Evolutionary conservation across 2,329 filamentous ascomycete species (phyloP).

Genomic region (Pestalotiopsis sp.): DNA sequence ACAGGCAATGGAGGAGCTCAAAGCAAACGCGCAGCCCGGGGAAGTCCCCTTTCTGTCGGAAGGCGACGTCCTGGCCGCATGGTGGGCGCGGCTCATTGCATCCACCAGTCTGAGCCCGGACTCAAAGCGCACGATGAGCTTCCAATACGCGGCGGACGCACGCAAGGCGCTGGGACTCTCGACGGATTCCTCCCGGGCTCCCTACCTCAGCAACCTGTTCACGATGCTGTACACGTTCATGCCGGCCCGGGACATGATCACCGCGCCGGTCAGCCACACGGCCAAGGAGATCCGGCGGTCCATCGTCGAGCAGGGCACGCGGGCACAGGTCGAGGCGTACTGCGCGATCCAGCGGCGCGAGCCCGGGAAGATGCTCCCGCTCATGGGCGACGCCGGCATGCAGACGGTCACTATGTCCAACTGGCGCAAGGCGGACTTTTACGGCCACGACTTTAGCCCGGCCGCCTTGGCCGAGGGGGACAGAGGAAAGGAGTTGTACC

Average conservation of each 20-base stretch:
- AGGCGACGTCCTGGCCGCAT: conserved; percentile 40
- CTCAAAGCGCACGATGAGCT: not conserved
- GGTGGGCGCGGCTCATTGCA: conserved; percentile 34
- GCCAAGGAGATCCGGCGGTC: conserved; percentile 32
- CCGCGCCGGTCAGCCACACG: conserved; percentile 20
- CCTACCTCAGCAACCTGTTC: conserved; percentile 25
- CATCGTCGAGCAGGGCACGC: conserved; percentile 37
- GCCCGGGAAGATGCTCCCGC: conserved; percentile 8
- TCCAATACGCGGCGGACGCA: conserved; percentile 31
- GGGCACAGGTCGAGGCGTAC: conserved; percentile 30
- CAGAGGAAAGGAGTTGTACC: not conserved
- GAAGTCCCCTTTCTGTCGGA: conserved; percentile 37
- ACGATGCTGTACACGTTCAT: conserved; percentile 23
- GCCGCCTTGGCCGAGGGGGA: conserved; percentile 25
- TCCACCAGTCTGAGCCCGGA: conserved; percentile 22
- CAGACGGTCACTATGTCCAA: conserved; percentile 41
- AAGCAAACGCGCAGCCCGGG: conserved; percentile 5
- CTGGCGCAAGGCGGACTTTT: conserved; percentile 40
- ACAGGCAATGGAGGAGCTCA: conserved; percentile 29
- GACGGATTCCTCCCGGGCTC: conserved; percentile 21
- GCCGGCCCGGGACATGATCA: conserved; percentile 23
- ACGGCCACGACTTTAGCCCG: conserved; percentile 38
- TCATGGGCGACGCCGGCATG: conserved; percentile 35
- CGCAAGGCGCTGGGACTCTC: conserved; percentile 24
- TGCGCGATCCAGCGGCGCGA: conserved; percentile 25